Base-by-base conservation (phyloP, 768 basidiomycete genomes). In the Myochromella boudieri region DNA sequence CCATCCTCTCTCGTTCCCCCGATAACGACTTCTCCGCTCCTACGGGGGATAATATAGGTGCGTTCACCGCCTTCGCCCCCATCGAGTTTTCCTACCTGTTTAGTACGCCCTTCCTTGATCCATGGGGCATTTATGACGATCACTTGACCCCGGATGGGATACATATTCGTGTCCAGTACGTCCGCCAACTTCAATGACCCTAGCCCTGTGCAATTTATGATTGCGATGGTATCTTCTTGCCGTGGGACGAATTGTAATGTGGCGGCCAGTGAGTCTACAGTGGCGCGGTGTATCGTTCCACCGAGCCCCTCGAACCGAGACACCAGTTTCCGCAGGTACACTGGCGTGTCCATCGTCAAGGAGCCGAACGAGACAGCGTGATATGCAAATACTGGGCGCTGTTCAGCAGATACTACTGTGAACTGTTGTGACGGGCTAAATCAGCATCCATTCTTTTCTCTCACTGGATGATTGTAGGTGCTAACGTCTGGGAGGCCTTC, bases 351-450 rank as follows among this genome's bases (percentile, higher is more conserved):
- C 29, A 55, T 51, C 14, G 49, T 55, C 26, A 55, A 25, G 1
- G 53, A 40, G 4, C 49, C 51, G 46, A 55, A 55, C n/a, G 49
- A 48, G 12, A 55, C 53, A 5, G 49, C 49, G 34, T 51, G 49
- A 15, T 44, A 36, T 17, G 44, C 49, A 10, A 37, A 47, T 10
- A 32, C 7, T 1, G 53, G 46, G 12, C 37, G 46, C 21, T 51
- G 32, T 6, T 18, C 17, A 21, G 42, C 10, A 4, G 34, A 21
- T 18, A 32, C 42, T 1, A 55, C 38, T 21, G 7, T 48, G 17
- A 55, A 55, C 53, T 55, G 36, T 3, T 17, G 18, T 14, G 14
- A 15, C 14, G 2, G 14, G 11, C 14, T 22, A 25, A 12, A 31
- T 36, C 21, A 32, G 26, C 18, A 17, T 21, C 6, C 9, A n/a